Percentiles rank a stretch among this genome's conserved stretches.
phyloP scores from a whole-genome alignment of 2,329 filamentous ascomycete species.

The Cytospora leucostoma region DNA sequence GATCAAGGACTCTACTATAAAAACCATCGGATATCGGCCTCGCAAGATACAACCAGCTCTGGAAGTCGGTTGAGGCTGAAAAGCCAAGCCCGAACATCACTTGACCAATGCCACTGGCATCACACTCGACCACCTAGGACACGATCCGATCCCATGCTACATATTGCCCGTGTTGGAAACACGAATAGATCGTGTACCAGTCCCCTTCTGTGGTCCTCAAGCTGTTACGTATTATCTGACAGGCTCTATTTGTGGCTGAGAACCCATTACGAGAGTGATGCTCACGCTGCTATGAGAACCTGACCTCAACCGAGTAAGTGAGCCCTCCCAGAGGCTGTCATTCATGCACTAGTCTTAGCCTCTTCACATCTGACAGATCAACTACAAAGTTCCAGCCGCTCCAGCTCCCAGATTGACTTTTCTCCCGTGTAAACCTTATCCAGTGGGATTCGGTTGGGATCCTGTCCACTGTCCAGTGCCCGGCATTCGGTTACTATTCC shows the following conservation, averaged over 20 bases:
- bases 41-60: conserved; percentile 4
- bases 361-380: conserved; percentile 9
- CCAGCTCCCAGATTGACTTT: too few relatives aligned
- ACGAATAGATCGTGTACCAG: conserved; percentile 6
- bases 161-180: not conserved
- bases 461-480: too few relatives aligned
- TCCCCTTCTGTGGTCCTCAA: not conserved
- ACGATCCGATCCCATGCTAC: not conserved
- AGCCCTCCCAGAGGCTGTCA: not conserved
- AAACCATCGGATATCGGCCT: not conserved
- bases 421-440: too few relatives aligned
- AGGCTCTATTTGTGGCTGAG: conserved; percentile 19
- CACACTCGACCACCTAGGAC: not conserved
- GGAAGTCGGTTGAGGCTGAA: conserved; percentile 15
- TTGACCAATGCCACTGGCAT: not conserved
- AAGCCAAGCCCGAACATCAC: conserved; percentile 6
- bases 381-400: not conserved
- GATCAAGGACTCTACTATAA: not conserved
- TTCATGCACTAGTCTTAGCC: conserved; percentile 15
- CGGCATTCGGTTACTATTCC: too few relatives aligned
- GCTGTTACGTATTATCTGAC: conserved; percentile 22
- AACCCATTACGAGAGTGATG: not conserved
- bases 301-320: conserved; percentile 13
- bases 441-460: too few relatives aligned
- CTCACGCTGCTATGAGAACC: not conserved